Conservation (phyloP, 176 grass and related monocot genomes). For the Aegilops bicornis region DNA sequence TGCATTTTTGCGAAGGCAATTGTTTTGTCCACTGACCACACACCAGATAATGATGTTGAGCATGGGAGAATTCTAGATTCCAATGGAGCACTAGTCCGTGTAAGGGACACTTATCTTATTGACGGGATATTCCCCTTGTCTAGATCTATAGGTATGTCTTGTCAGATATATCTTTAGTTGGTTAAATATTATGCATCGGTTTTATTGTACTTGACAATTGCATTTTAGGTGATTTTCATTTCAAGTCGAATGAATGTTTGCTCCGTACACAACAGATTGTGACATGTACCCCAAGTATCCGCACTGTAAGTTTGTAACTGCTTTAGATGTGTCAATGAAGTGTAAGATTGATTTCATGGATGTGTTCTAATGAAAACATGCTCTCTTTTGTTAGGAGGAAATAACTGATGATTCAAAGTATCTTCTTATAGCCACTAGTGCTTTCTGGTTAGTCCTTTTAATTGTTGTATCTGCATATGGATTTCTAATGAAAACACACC, state of each 20-base stretch:
- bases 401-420: not conserved
- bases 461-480: not conserved
- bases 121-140: not conserved
- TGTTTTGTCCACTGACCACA: constrained; percentile 15
- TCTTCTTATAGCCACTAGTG: not conserved
- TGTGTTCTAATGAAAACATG: not conserved
- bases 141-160: constrained; percentile 24
- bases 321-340: not conserved
- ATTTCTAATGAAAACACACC: too few relatives aligned
- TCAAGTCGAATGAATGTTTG: not conserved
- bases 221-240: not conserved
- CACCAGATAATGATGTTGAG: not conserved
- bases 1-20: constrained; percentile 12
- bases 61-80: not conserved
- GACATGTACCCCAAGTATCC: constrained; percentile 6
- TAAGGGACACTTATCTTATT: not conserved
- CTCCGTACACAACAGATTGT: not conserved
- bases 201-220: not conserved
- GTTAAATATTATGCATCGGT: not conserved
- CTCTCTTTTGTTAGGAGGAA: not conserved
- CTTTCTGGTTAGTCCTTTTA: not conserved
- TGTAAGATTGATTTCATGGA: not conserved
- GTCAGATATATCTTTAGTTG: not conserved
- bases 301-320: not conserved
- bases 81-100: not conserved